Conservation (phyloP, 441 rosid genomes). For the Erodium trifolium region DNA sequence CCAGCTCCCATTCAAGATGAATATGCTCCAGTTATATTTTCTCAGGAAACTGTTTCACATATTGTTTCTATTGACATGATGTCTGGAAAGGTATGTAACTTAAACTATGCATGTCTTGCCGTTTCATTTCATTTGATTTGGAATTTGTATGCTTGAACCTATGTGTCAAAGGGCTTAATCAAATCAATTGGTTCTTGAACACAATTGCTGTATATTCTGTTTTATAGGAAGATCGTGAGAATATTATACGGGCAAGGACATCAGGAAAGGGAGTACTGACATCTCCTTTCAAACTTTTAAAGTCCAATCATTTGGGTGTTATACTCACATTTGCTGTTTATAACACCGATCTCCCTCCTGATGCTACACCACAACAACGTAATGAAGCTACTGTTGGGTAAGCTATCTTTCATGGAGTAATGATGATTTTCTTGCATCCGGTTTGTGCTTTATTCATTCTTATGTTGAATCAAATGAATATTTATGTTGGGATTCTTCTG, state of each 20-base stretch:
- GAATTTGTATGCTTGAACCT: background rate
- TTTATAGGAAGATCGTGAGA: slow-evolving; percentile 84
- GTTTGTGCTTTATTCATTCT: background rate
- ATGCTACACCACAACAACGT: slow-evolving; percentile 69
- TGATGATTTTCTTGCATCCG: background rate
- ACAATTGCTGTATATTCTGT: slow-evolving; percentile 10
- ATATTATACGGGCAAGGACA: slow-evolving; percentile 86
- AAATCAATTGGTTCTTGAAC: background rate
- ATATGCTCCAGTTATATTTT: slow-evolving; percentile 90
- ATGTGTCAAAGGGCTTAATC: background rate
- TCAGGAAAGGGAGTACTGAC: slow-evolving; percentile 95
- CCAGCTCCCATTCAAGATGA: slow-evolving; percentile 86
- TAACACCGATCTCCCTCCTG: slow-evolving; percentile 46
- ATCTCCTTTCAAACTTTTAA: slow-evolving; percentile 88
- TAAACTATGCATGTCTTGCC: background rate
- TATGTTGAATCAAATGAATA: slow-evolving; percentile 13
- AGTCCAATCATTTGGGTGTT: slow-evolving; percentile 86
- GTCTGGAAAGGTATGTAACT: slow-evolving; percentile 77
- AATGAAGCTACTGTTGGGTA: slow-evolving; percentile 79
- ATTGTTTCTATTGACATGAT: slow-evolving; percentile 95
- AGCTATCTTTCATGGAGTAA: background rate
- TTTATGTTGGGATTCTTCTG: slow-evolving; percentile 10
- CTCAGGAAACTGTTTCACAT: slow-evolving; percentile 96
- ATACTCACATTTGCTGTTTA: slow-evolving; percentile 93
- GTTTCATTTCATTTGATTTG: background rate